These are phyloP conservation scores for Dactylella cylindrospora DNA, from an alignment of 2,329 filamentous ascomycete genomes.

Conservation along the genomic window DNA sequence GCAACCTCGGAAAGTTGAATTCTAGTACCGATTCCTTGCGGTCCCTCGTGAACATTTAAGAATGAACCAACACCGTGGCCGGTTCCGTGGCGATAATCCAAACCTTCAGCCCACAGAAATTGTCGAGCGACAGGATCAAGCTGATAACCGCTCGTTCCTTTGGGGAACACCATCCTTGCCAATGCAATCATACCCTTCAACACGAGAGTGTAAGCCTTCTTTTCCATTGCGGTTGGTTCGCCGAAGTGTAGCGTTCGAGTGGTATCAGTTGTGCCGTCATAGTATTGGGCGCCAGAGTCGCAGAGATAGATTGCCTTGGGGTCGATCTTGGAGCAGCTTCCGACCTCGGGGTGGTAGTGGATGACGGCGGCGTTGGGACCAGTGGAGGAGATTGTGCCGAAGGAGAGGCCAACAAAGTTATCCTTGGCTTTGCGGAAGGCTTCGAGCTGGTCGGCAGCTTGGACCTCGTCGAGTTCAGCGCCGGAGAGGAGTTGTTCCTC, in stretches of 20 bases:
- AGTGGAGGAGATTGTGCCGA: slow-evolving; percentile 93
- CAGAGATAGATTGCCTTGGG: slow-evolving; percentile 86
- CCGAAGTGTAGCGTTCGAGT: slow-evolving; percentile 93
- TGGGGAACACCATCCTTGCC: slow-evolving; percentile 84
- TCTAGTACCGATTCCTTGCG: slow-evolving; percentile 91
- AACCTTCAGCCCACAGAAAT: slow-evolving; percentile 84
- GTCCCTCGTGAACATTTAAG: slow-evolving; percentile 95
- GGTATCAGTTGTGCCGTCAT: slow-evolving; percentile 93
- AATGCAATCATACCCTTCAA: slow-evolving; percentile 91
- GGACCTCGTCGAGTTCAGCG: slow-evolving; percentile 76
- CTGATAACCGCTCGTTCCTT: slow-evolving; percentile 90
- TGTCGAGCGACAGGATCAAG: slow-evolving; percentile 86
- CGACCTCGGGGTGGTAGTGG: slow-evolving; percentile 87
- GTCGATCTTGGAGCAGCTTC: slow-evolving; percentile 79
- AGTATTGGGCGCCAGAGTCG: slow-evolving; percentile 94
- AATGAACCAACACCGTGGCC: slow-evolving; percentile 94
- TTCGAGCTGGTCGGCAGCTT: slow-evolving; percentile 89
- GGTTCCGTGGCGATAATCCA: slow-evolving; percentile 95
- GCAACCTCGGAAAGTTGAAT: slow-evolving; percentile 89
- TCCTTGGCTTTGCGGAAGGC: slow-evolving; percentile 61
- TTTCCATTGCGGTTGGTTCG: slow-evolving; percentile 77
- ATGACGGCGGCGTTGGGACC: slow-evolving; percentile 92
- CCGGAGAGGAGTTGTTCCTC: slow-evolving; percentile 80
- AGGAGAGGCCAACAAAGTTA: slow-evolving; percentile 85
- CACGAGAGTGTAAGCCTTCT: slow-evolving; percentile 87